phyloP scores from a whole-genome alignment of 2,329 filamentous ascomycete species.

The Apiospora koreana region DNA sequence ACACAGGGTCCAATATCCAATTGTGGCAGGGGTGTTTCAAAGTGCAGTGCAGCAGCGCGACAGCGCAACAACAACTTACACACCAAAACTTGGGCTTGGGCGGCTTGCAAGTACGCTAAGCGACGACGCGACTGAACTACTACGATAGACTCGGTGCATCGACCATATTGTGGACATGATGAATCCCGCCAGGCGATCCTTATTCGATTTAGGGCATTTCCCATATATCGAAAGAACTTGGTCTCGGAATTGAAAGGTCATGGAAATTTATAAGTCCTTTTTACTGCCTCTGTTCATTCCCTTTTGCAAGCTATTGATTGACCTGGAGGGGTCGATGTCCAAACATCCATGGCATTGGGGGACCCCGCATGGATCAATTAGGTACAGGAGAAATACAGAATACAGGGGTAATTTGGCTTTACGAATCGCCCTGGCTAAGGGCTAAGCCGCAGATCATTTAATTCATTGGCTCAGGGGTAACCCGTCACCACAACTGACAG shows the following conservation, averaged over 20 bases:
- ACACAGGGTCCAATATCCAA: slow-evolving; percentile 4
- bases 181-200: background rate
- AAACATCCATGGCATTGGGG: background rate
- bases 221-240: background rate
- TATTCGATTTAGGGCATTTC: background rate
- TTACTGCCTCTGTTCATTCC: background rate
- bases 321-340: background rate
- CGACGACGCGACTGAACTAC: background rate
- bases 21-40: slow-evolving; percentile 9
- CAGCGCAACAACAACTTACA: no score
- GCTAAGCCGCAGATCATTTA: background rate
- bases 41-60: slow-evolving; percentile 1
- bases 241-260: background rate
- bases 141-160: background rate
- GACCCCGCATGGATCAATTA: background rate
- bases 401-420: background rate
- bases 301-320: background rate
- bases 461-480: background rate
- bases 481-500: no score
- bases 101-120: slow-evolving; percentile 1
- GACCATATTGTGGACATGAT: background rate
- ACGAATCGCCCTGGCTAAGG: background rate
- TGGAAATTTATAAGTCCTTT: background rate
- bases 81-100: no score
- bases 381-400: background rate